Conservation (phyloP, 495 filamentous ascomycete genomes). For the Aspergillus panamensis region DNA sequence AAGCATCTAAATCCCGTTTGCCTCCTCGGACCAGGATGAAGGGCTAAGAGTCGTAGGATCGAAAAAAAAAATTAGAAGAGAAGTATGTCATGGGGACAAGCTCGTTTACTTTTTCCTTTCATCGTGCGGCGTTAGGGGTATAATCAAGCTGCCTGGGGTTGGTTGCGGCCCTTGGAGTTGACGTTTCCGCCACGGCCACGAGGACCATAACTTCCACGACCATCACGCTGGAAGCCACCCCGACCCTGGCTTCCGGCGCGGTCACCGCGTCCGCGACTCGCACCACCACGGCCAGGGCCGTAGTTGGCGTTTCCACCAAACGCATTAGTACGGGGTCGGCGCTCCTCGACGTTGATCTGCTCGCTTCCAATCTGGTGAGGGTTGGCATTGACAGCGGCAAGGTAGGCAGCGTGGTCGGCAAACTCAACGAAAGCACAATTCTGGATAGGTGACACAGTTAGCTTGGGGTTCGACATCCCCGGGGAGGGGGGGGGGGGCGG, state of each 20-base stretch:
- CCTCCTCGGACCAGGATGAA: constrained; percentile 23
- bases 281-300: constrained; percentile 53
- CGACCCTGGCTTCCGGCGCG: constrained; percentile 64
- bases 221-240: constrained; percentile 64
- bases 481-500: background rate
- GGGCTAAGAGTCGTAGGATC: constrained; percentile 15
- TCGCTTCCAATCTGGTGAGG: constrained; percentile 80
- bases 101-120: constrained; percentile 9
- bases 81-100: constrained; percentile 2
- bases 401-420: constrained; percentile 69
- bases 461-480: background rate
- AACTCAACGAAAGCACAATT: constrained; percentile 98
- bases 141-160: constrained; percentile 47
- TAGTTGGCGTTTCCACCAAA: constrained; percentile 60
- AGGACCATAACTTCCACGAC: constrained; percentile 52
- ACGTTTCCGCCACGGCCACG: constrained; percentile 54
- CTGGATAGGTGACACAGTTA: constrained; percentile 41
- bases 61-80: constrained; percentile 15
- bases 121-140: constrained; percentile 3
- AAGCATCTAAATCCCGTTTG: constrained; percentile 17
- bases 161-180: constrained; percentile 47
- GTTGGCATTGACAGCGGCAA: constrained; percentile 77
- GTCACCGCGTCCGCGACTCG: constrained; percentile 64
- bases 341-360: constrained; percentile 81
- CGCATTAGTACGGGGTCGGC: constrained; percentile 67